Percentiles rank a stretch among this genome's conserved stretches.
Conservation (phyloP, 805 yeast genomes). For the Schwanniomyces sp. region DNA sequence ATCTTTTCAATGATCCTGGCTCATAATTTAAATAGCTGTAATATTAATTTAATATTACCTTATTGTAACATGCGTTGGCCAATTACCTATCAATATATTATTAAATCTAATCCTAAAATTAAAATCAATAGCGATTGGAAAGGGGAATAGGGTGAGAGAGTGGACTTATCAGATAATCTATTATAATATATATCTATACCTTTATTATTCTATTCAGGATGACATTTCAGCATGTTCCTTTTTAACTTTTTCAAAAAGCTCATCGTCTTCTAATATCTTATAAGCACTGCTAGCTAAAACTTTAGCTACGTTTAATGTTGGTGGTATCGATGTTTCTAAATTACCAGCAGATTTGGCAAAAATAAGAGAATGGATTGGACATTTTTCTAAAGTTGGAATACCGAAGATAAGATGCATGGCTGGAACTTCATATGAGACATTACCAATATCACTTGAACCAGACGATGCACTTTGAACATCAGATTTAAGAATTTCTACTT, state of each 20-base stretch:
- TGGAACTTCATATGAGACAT: slow-evolving; percentile 19
- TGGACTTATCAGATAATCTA: not conserved
- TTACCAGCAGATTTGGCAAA: slow-evolving; percentile 14
- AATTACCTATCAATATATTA: not conserved
- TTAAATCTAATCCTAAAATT: not conserved
- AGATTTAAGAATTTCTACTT: slow-evolving; percentile 6
- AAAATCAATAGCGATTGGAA: too few species aligned
- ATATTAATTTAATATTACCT: not conserved
- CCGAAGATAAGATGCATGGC: slow-evolving; percentile 13
- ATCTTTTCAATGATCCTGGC: not conserved
- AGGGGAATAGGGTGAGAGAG: too few species aligned
- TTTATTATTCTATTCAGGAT: not conserved
- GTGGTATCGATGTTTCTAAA: slow-evolving; percentile 9
- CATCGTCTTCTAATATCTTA: slow-evolving; percentile 13
- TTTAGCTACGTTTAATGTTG: slow-evolving; percentile 14
- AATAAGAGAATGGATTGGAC: slow-evolving; percentile 17
- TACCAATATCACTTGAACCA: slow-evolving; percentile 21
- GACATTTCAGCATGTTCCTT: not conserved
- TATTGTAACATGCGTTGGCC: too few species aligned
- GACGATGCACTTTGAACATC: slow-evolving; percentile 11
- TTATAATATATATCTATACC: not conserved
- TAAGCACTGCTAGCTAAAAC: slow-evolving; percentile 15
- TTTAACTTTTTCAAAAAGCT: not conserved
- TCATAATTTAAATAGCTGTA: not conserved
- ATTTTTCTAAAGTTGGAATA: slow-evolving; percentile 13